Base-by-base conservation (phyloP, 2,329 filamentous ascomycete species). In the Beauveria pseudobassiana region DNA sequence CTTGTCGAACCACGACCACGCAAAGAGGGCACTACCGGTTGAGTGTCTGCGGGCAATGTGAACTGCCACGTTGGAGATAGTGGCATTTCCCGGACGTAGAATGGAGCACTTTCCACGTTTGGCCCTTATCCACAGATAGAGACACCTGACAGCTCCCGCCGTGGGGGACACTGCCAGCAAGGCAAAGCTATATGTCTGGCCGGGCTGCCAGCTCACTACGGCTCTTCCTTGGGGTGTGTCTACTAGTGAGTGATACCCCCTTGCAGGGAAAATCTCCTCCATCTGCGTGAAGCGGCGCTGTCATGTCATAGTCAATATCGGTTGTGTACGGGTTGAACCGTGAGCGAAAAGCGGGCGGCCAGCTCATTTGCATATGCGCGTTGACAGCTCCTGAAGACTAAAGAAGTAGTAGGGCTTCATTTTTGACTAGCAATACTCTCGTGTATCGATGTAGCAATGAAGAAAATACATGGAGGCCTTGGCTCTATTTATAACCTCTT, bases 1-100 rank as follows among this genome's bases (percentile, higher is more conserved):
- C 65, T 85, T 78, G 78, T 91, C 91, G 76, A 89, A 87, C 87
- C 87, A 90, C 26, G 84, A 86, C 90, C 90, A 93, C 40, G 86
- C 85, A 57, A 93, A 82, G 5, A 50, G 48, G 48, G 85, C 87
- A 30, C 86, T 82, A 73, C 74, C 77, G 63, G 74, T 68, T 16
- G 85, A 1, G 84, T 83, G 65, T 87, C 84, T 2, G 75, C 72
- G 8, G 89, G 89, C 40, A 93, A 75, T 38, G 78, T 83, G 73
- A 93, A 93, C 66, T 80, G 74, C 73, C 87, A 90, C 61, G 75
- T 80, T 48, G 78, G 76, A 42, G 7, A 20, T 5, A 72, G 70
- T 18, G 82, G 82, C 82, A 85, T 70, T 78, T 76, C 51, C 83
- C 82, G 67, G 67, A 83, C 74, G 69, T 80, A 82, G 81, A 83